Conservation (phyloP, 1,284 basidiomycete genomes). For the Xerocomus amazonicus region DNA sequence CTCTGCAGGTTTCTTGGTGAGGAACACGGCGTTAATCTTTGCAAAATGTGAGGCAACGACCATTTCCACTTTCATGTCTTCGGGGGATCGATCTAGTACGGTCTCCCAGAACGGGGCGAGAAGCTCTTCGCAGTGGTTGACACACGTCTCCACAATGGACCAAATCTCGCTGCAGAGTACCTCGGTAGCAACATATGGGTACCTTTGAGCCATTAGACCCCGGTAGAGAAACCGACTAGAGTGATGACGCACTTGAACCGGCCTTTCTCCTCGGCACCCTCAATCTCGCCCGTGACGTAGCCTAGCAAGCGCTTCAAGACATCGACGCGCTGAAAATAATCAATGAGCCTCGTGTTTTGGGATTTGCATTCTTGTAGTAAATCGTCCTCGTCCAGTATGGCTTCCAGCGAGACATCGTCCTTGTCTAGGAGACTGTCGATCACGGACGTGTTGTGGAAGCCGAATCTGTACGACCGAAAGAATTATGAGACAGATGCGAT, state of each 20-base stretch:
- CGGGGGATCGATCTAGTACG: conserved; percentile 73
- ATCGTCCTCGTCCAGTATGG: conserved; percentile 92
- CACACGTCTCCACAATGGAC: conserved; percentile 88
- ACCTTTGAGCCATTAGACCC: conserved; percentile 49
- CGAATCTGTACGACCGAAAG: conserved; percentile 55
- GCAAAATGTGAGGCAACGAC: conserved; percentile 80
- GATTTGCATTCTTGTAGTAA: conserved; percentile 94
- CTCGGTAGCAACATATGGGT: conserved; percentile 93
- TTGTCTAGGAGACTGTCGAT: conserved; percentile 83
- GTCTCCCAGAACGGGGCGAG: conserved; percentile 91
- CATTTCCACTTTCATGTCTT: conserved; percentile 75
- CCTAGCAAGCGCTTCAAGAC: conserved; percentile 77
- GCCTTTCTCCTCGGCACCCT: conserved; percentile 64
- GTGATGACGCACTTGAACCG: conserved; percentile 64
- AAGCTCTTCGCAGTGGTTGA: conserved; percentile 68
- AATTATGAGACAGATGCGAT: conserved; percentile 4
- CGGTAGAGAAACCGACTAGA: background rate
- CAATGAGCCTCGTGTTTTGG: conserved; percentile 85
- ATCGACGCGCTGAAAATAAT: conserved; percentile 79
- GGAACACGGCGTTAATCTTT: conserved; percentile 84
- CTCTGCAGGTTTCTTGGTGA: conserved; percentile 87
- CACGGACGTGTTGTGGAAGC: conserved; percentile 77
- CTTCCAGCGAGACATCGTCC: conserved; percentile 82
- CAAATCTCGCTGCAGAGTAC: conserved; percentile 95
- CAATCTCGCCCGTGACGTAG: conserved; percentile 84